Evolutionary conservation across 2,329 filamentous ascomycete genomes (phyloP).

Genomic region (Emydomyces testavorans): DNA sequence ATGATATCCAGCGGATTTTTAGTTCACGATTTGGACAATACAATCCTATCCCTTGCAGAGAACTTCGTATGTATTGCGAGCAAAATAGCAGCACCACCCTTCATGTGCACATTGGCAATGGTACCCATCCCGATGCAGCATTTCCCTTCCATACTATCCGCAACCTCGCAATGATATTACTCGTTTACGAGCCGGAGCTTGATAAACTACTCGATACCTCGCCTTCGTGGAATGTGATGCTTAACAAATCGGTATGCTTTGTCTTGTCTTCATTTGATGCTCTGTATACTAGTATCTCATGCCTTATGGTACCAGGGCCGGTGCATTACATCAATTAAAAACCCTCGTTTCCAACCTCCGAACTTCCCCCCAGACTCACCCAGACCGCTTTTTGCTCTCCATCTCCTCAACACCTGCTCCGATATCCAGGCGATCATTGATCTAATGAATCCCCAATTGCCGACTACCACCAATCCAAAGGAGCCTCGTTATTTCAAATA

Average conservation of each 20-base stretch:
- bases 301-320: constrained; percentile 1
- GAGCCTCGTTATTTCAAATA: constrained; percentile 14
- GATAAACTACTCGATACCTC: constrained; percentile 14
- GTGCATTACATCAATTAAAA: constrained; percentile 10
- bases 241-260: constrained; percentile 9
- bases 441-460: constrained; percentile 13
- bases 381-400: constrained; percentile 8
- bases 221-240: constrained; percentile 1
- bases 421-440: constrained; percentile 14
- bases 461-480: not conserved
- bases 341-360: constrained; percentile 14
- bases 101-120: constrained; percentile 17
- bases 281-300: not conserved
- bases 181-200: constrained; percentile 16
- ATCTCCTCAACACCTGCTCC: constrained; percentile 15
- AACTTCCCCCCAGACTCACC: constrained; percentile 10
- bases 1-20: constrained; percentile 15
- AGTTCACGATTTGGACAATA: constrained; percentile 9
- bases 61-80: constrained; percentile 12
- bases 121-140: not conserved
- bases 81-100: constrained; percentile 15
- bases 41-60: constrained; percentile 11
- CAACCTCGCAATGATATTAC: constrained; percentile 17
- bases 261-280: not conserved
- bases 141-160: constrained; percentile 16